These are phyloP conservation scores for Mycena sp. DNA, from an alignment of 1,284 basidiomycete species.

Conservation along the genomic window DNA sequence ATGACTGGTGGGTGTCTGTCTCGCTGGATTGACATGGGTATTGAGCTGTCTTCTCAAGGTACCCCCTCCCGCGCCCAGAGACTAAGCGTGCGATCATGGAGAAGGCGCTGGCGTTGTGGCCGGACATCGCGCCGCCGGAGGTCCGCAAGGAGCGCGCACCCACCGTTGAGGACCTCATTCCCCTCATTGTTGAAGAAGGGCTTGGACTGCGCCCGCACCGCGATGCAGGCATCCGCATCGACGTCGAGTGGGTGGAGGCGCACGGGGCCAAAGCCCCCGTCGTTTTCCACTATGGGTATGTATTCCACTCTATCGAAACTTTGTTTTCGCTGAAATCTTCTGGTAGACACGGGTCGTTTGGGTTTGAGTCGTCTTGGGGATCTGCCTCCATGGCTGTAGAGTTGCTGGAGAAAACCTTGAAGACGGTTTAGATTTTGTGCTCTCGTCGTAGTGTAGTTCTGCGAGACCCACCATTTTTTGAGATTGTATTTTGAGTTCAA, in stretches of 20 bases:
- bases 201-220: conserved; percentile 81
- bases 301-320: conserved; percentile 39
- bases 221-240: conserved; percentile 71
- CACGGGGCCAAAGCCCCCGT: conserved; percentile 39
- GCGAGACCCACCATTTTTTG: no score
- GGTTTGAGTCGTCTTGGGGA: conserved; percentile 71
- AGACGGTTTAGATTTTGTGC: no score
- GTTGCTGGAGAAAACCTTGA: conserved; percentile 48
- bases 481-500: no score
- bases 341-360: conserved; percentile 56
- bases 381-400: conserved; percentile 59
- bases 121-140: conserved; percentile 73
- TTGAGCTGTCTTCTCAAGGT: conserved; percentile 35
- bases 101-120: conserved; percentile 64
- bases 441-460: no score
- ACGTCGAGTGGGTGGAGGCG: conserved; percentile 55
- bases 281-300: conserved; percentile 68
- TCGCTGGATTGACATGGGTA: not conserved
- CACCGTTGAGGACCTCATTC: conserved; percentile 69
- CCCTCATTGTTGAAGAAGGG: conserved; percentile 71
- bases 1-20: conserved; percentile 64
- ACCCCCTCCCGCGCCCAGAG: conserved; percentile 60
- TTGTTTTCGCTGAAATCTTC: not conserved
- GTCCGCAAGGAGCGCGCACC: conserved; percentile 56
- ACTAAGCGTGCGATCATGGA: conserved; percentile 68